Evolutionary conservation across 257 asterid genomes (phyloP).

Genomic region (Rhazya stricta): DNA sequence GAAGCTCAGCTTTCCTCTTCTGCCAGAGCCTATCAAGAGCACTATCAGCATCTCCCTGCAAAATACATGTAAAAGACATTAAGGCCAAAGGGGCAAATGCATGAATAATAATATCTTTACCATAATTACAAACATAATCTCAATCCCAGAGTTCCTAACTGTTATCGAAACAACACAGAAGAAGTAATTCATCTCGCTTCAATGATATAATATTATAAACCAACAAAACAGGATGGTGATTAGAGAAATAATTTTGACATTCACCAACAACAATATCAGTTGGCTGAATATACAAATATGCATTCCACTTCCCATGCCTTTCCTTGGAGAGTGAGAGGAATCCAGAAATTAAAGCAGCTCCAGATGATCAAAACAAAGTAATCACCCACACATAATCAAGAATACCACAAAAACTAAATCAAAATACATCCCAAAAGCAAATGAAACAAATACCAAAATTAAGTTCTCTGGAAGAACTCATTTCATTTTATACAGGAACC

Average conservation of each 20-base stretch:
- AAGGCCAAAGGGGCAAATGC: neutral
- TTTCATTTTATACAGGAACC: neutral
- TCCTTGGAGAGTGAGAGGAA: neutral
- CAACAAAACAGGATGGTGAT: neutral
- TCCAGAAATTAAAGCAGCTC: neutral
- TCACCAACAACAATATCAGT: neutral
- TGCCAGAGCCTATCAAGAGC: constrained; percentile 30
- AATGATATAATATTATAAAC: neutral
- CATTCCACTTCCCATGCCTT: neutral
- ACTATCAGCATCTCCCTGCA: constrained; percentile 31
- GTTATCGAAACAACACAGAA: neutral
- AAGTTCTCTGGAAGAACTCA: neutral
- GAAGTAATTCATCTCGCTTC: neutral
- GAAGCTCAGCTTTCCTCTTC: constrained; percentile 23
- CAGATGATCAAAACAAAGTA: neutral
- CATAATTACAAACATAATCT: neutral
- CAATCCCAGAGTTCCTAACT: neutral
- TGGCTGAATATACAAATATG: neutral
- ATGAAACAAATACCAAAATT: neutral
- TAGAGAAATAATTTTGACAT: too few species aligned
- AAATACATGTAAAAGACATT: neutral
- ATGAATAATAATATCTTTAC: neutral
- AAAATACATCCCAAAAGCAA: neutral
- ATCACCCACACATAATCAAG: neutral
- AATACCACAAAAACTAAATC: neutral